Base-by-base conservation (phyloP, 331 rosid genomes). In the Erythrophleum ivorense region DNA sequence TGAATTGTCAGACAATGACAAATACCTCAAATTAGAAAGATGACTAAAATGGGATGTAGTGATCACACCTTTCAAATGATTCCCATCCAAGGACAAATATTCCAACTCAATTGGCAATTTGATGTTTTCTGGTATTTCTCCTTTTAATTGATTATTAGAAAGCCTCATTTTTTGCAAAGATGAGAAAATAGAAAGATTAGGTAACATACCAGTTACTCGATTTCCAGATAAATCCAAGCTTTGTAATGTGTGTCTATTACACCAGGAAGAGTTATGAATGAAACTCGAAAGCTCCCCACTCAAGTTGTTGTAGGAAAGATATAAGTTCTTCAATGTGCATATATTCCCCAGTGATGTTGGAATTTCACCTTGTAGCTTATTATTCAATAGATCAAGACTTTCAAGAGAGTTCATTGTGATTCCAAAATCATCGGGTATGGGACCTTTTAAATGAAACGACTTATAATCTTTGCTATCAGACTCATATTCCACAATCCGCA, bases 331-430 rank as follows among this genome's bases (percentile, higher is more conserved):
- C 9, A 53, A 49, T 2, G 53, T 43, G 16, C 75, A 71, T 24
- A 71, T 18, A 14, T 24, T 52, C 15, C 65, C 31, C 4, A 69
- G 0, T 3, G 41, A 68, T 48, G 36, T 16, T 16, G 71, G 70
- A 57, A 79, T 18, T 4, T 38, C 24, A 5, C 58, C 77, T 7
- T 16, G 3, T 1, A 79, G 36, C 3, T 54, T 14, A 31, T 55
- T 63, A 0, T 0, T 0, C 2, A 0, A 1, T 10, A 82, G 31
- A 0, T 3, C 0, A 7, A 82, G 29, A 33, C 0, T 0, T 34
- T 6, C 0, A 45, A 79, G 70, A 70, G 70, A 70, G 40, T 8
- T 14, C 77, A 55, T 78, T 3, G 29, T 19, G 63, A 2, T 2
- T 12, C 6, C 52, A 14, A 67, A 40, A 19, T 10, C 7, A 16